These are phyloP conservation scores for Gliomastix tumulicola DNA, from an alignment of 2,329 filamentous ascomycete species.

Conservation along the genomic window DNA sequence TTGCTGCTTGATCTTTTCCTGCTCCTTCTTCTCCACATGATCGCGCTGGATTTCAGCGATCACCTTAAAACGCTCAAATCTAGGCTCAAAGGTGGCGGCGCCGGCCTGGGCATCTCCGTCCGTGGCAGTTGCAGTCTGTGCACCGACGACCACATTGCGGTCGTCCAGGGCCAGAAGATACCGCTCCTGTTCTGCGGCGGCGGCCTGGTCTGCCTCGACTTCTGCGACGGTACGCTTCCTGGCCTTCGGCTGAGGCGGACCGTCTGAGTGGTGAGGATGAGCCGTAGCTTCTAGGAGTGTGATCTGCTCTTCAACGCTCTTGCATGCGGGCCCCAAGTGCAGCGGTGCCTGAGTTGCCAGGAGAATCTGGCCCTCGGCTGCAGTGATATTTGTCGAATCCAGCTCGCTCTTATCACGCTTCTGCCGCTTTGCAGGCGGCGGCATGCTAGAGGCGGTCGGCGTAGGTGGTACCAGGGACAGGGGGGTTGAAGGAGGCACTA, in stretches of 20 bases:
- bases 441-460: constrained; percentile 51
- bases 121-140: constrained; percentile 48
- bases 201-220: constrained; percentile 88
- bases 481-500: constrained; percentile 62
- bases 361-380: constrained; percentile 70
- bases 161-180: constrained; percentile 94
- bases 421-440: constrained; percentile 56
- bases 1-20: constrained; percentile 64
- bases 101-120: constrained; percentile 68
- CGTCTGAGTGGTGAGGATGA: constrained; percentile 70
- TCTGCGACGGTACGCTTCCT: constrained; percentile 92
- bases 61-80: constrained; percentile 88
- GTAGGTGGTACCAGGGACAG: constrained; percentile 52
- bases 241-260: constrained; percentile 77
- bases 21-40: constrained; percentile 68
- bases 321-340: constrained; percentile 64
- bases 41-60: constrained; percentile 77
- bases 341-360: constrained; percentile 68
- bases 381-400: constrained; percentile 64
- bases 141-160: constrained; percentile 53
- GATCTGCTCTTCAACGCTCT: constrained; percentile 61
- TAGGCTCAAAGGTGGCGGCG: constrained; percentile 69
- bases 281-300: constrained; percentile 63
- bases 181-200: constrained; percentile 80
- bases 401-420: constrained; percentile 71